Evolutionary conservation across 2,329 filamentous ascomycete species (phyloP).

Genomic region (Pseudocercospora macadamiae): DNA sequence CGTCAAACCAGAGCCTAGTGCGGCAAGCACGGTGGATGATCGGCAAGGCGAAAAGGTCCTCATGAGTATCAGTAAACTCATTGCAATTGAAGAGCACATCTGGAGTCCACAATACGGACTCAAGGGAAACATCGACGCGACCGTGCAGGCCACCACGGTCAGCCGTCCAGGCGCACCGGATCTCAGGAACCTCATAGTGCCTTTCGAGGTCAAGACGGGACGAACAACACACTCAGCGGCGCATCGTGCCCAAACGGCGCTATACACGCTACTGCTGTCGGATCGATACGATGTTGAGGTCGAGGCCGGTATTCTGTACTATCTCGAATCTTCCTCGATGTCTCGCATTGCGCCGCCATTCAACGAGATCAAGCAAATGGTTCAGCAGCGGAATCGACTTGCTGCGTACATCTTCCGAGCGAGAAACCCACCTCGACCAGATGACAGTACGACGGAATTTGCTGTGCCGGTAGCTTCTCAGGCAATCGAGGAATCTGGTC

Average conservation of each 20-base stretch:
- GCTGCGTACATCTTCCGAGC: constrained; percentile 73
- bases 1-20: constrained; percentile 70
- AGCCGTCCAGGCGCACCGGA: constrained; percentile 65
- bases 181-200: constrained; percentile 67
- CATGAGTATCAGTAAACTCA: constrained; percentile 87
- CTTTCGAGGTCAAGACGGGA: constrained; percentile 94
- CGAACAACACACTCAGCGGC: constrained; percentile 74
- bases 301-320: constrained; percentile 88
- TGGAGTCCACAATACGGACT: constrained; percentile 98
- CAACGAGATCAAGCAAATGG: constrained; percentile 91
- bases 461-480: constrained; percentile 21
- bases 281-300: constrained; percentile 95
- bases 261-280: constrained; percentile 90
- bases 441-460: constrained; percentile 1
- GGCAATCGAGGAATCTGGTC: constrained; percentile 55
- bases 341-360: constrained; percentile 82
- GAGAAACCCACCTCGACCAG: constrained; percentile 23
- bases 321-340: constrained; percentile 87
- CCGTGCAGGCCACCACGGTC: constrained; percentile 81
- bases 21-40: constrained; percentile 75
- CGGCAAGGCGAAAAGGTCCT: constrained; percentile 74
- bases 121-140: constrained; percentile 97
- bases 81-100: constrained; percentile 96
- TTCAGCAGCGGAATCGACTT: constrained; percentile 90
- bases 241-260: constrained; percentile 89